Percentiles rank a stretch among this genome's conserved stretches.
Conservation (phyloP, 139 green algal species). For the Coelastrella sp. region DNA sequence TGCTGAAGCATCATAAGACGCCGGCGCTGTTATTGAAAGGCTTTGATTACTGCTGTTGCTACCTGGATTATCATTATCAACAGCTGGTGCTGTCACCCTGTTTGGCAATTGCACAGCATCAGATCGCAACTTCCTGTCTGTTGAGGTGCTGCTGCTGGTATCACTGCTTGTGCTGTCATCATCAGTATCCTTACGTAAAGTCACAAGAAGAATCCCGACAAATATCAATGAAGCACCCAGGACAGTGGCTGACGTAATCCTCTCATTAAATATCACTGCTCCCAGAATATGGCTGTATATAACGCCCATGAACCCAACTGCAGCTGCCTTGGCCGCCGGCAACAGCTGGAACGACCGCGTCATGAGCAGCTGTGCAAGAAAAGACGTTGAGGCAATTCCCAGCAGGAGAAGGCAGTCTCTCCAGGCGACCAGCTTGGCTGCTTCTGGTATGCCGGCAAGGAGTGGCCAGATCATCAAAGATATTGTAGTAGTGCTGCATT, state of each 20-base stretch:
- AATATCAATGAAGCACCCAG: slow-evolving; percentile 1
- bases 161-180: no score
- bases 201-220: slow-evolving; percentile 12
- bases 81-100: no score
- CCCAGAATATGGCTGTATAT: slow-evolving; percentile 18
- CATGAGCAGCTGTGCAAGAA: slow-evolving; percentile 57
- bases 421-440: slow-evolving; percentile 31
- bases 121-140: no score
- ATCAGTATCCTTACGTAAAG: neutral
- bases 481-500: slow-evolving; percentile 26
- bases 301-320: neutral
- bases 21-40: no score
- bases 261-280: neutral
- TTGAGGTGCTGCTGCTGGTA: neutral
- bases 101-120: no score
- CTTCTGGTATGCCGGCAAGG: slow-evolving; percentile 48
- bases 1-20: no score
- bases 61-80: no score
- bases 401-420: slow-evolving; percentile 51
- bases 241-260: neutral
- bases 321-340: neutral
- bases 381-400: slow-evolving; percentile 46
- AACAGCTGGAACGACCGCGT: slow-evolving; percentile 60
- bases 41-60: no score
- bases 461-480: slow-evolving; percentile 45